Conservation (phyloP, 306 rosid genomes). For the Cucurbita moschata region DNA sequence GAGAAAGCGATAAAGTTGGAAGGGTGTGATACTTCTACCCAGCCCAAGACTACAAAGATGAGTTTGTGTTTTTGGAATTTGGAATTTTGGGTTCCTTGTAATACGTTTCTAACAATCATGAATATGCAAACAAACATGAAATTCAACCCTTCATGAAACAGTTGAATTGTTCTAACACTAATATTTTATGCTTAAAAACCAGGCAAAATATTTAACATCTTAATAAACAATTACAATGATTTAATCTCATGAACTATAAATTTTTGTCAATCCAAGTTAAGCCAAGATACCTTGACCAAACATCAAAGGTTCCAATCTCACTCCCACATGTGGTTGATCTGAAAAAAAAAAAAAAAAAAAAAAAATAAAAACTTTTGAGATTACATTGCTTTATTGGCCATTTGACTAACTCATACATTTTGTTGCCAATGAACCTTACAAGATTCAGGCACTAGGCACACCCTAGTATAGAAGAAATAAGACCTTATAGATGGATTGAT, state of each 20-base stretch:
- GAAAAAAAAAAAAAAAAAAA: not conserved
- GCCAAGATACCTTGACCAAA: not conserved
- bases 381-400: not conserved
- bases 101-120: no score
- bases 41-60: not conserved
- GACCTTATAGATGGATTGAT: not conserved
- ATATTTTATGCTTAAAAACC: not conserved
- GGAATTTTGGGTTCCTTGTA: not conserved
- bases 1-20: not conserved
- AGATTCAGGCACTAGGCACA: not conserved
- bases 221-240: not conserved
- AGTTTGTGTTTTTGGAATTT: not conserved
- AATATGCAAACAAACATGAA: no score
- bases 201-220: not conserved
- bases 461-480: not conserved
- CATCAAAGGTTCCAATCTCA: not conserved
- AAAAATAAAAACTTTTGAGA: not conserved
- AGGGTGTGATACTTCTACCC: slow-evolving; percentile 1
- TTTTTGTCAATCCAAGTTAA: not conserved
- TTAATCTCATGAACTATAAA: not conserved
- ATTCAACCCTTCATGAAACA: not conserved
- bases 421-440: not conserved
- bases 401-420: not conserved
- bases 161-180: not conserved
- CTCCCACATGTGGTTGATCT: not conserved